phyloP scores from a whole-genome alignment of 805 yeast genomes.

The Spathaspora arborariae region DNA sequence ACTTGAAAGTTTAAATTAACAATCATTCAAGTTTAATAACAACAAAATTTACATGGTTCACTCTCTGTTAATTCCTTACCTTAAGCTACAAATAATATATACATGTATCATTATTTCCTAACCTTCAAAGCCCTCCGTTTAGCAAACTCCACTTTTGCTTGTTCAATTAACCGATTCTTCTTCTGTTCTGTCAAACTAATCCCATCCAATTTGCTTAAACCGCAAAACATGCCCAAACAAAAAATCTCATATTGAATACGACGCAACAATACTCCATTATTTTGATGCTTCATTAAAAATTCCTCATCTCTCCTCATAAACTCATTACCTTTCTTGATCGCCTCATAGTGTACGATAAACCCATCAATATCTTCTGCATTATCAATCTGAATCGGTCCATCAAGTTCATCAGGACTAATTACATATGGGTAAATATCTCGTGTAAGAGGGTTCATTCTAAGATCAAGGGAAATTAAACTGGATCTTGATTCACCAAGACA shows the following conservation, averaged over 20 bases:
- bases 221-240: conserved; percentile 29
- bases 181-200: conserved; percentile 6
- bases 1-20: too few species aligned
- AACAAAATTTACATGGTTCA: too few species aligned
- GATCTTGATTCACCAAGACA: conserved; percentile 14
- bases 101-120: background rate
- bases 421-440: conserved; percentile 49
- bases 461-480: conserved; percentile 38
- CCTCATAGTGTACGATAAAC: conserved; percentile 44
- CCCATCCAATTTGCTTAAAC: conserved; percentile 37
- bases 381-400: conserved; percentile 38
- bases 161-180: conserved; percentile 9
- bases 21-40: too few species aligned
- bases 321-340: conserved; percentile 30
- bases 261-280: conserved; percentile 14
- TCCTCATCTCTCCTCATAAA: conserved; percentile 39
- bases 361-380: conserved; percentile 51
- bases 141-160: conserved; percentile 11
- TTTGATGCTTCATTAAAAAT: conserved; percentile 15
- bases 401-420: conserved; percentile 43
- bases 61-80: too few species aligned
- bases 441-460: conserved; percentile 48
- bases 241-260: conserved; percentile 31
- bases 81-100: background rate
- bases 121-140: background rate